A percentile compares a stretch with the other conserved stretches of the same genome.
Evolutionary conservation across 2,329 filamentous ascomycete species (phyloP).

Genomic region (Exophiala xenobiotica): DNA sequence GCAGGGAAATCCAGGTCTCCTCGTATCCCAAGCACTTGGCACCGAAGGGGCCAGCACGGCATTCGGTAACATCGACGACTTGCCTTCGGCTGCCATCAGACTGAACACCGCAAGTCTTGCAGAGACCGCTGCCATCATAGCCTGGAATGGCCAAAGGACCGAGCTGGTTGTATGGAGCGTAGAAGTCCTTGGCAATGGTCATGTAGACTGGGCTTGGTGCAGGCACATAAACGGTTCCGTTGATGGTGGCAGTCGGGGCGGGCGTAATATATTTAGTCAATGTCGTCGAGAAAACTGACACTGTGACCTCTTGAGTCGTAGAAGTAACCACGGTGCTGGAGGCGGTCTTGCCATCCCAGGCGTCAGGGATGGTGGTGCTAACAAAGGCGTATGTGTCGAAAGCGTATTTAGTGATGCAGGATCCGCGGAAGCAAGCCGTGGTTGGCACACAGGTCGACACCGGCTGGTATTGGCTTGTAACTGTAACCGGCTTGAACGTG

Average conservation of each 20-base stretch:
- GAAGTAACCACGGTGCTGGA: slow-evolving; percentile 20
- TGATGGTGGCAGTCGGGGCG: slow-evolving; percentile 4
- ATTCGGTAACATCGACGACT: slow-evolving; percentile 24
- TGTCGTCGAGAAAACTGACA: slow-evolving; percentile 17
- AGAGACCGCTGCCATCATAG: slow-evolving; percentile 26
- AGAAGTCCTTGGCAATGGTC: slow-evolving; percentile 24
- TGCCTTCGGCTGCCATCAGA: slow-evolving; percentile 24
- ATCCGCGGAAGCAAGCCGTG: slow-evolving; percentile 17
- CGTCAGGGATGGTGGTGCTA: slow-evolving; percentile 25
- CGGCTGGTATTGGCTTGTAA: slow-evolving; percentile 23
- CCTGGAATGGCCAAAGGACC: slow-evolving; percentile 27
- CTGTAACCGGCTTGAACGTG: slow-evolving; percentile 14
- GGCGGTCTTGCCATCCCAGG: slow-evolving; percentile 13
- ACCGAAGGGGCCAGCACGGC: slow-evolving; percentile 15
- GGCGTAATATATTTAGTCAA: slow-evolving; percentile 22
- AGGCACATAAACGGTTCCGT: slow-evolving; percentile 10
- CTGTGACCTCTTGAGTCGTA: slow-evolving; percentile 20
- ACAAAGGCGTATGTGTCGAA: slow-evolving; percentile 25
- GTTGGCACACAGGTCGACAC: slow-evolving; percentile 21
- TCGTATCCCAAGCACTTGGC: slow-evolving; percentile 17
- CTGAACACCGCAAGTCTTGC: slow-evolving; percentile 18
- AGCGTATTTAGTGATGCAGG: slow-evolving; percentile 17
- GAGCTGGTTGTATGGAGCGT: slow-evolving; percentile 25
- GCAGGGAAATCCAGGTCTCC: slow-evolving; percentile 24
- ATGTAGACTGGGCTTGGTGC: slow-evolving; percentile 14